Evolutionary conservation across 1,139 yeast genomes (phyloP), one percentile per base, ranked within the genome.

Genomic region (Diutina ranongensis): DNA sequence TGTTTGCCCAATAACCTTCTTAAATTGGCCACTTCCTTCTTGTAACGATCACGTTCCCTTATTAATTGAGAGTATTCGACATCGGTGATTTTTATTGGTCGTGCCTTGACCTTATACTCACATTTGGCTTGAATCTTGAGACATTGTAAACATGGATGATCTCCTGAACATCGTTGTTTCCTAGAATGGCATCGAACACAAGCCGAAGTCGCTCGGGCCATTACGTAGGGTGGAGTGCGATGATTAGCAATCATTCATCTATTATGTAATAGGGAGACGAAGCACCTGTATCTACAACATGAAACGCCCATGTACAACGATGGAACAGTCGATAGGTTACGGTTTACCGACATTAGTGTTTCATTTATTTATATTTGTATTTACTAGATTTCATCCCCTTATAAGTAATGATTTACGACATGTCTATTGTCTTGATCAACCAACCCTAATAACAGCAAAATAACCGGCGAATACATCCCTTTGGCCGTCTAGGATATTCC

Each of bases 361-460:
- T n/a, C n/a, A n/a, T n/a, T n/a, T n/a, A n/a, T n/a, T n/a, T n/a
- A n/a, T n/a, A n/a, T n/a, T n/a, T n/a, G n/a, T n/a, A n/a, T n/a
- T n/a, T n/a, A n/a, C n/a, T n/a, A n/a, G n/a, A n/a, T n/a, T n/a
- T n/a, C n/a, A n/a, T n/a, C n/a, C n/a, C n/a, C n/a, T n/a, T n/a
- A n/a, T n/a, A n/a, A n/a, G n/a, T n/a, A n/a, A n/a, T n/a, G n/a
- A n/a, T n/a, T n/a, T n/a, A n/a, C n/a, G n/a, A n/a, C n/a, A n/a
- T n/a, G n/a, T n/a, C n/a, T n/a, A n/a, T n/a, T n/a, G n/a, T n/a
- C n/a, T n/a, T n/a, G n/a, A n/a, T n/a, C n/a, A n/a, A n/a, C n/a
- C n/a, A n/a, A n/a, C n/a, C n/a, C n/a, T n/a, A n/a, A n/a, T n/a
- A 22, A 25, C 42, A 38, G 15, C 28, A 38, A 25, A 38, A 38